Evolutionary conservation across 2,329 filamentous ascomycete species (phyloP).

Genomic region (Coniochaeta sp.): DNA sequence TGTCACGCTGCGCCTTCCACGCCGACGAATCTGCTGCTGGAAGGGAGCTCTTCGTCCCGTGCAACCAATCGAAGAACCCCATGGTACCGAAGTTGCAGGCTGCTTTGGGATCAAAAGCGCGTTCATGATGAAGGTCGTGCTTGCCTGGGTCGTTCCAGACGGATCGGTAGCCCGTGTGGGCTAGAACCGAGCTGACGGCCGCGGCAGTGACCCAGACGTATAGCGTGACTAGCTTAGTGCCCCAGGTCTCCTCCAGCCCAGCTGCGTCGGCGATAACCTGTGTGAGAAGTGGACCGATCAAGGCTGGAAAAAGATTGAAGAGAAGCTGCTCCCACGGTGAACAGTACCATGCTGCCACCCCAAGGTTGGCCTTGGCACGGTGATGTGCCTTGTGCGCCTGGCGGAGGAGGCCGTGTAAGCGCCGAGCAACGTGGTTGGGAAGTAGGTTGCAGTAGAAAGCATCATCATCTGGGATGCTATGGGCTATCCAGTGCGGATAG

Average conservation of each 20-base stretch:
- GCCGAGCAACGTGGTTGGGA: not conserved
- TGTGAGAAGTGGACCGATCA: conserved; percentile 1
- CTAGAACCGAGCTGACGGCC: conserved; percentile 1
- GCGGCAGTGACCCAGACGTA: conserved; percentile 1
- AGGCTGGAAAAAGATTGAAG: conserved; percentile 2
- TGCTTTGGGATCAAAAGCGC: not conserved
- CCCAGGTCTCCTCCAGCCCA: not conserved
- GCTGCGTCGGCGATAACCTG: not conserved
- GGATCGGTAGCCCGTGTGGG: conserved; percentile 1
- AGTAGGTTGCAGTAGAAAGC: not conserved
- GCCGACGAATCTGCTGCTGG: not conserved
- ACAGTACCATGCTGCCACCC: conserved; percentile 1
- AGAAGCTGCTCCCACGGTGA: conserved; percentile 1
- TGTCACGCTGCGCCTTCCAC: not conserved
- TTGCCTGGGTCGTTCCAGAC: conserved; percentile 2
- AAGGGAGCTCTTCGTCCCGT: conserved; percentile 1
- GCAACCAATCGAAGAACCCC: conserved; percentile 1
- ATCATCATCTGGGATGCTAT: not conserved
- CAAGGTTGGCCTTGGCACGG: not conserved
- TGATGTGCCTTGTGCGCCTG: not conserved
- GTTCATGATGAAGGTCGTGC: conserved; percentile 1
- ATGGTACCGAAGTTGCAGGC: conserved; percentile 2
- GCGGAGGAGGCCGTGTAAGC: not conserved
- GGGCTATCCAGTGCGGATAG: not conserved
- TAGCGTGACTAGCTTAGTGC: not conserved